Percentiles rank a stretch among this genome's conserved stretches.
Conservation (phyloP, 495 filamentous ascomycete genomes). For the Chaetomium cochliodes region DNA sequence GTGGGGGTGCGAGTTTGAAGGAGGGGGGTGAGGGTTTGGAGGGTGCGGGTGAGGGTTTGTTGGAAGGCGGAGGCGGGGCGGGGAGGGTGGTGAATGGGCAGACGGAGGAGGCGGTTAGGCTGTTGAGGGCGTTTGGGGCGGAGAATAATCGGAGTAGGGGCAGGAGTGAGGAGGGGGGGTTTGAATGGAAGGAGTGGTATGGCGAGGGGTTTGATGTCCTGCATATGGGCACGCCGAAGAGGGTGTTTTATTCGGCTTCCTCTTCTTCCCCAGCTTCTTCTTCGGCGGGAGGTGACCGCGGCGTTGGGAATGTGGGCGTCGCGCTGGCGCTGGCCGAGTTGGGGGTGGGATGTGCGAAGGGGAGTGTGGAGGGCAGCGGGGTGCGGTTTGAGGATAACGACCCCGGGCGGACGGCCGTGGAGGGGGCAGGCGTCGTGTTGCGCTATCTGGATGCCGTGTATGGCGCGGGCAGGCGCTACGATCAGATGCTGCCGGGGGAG, state of each 20-base stretch:
- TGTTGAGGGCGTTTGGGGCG: conserved; percentile 76
- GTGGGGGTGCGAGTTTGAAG: no score
- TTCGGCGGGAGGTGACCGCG: no score
- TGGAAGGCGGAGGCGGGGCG: no score
- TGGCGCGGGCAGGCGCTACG: conserved; percentile 30
- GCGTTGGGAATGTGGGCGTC: conserved; percentile 57
- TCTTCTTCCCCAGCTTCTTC: conserved; percentile 13
- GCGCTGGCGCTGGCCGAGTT: conserved; percentile 58
- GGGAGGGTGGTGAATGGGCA: conserved; percentile 66
- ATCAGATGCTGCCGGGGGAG: conserved; percentile 33
- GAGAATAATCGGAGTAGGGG: conserved; percentile 66
- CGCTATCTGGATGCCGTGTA: conserved; percentile 56
- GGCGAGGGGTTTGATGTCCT: conserved; percentile 85
- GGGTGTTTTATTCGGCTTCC: conserved; percentile 44
- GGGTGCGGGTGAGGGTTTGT: no score
- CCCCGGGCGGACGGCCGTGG: conserved; percentile 43
- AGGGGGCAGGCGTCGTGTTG: conserved; percentile 52
- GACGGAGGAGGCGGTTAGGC: conserved; percentile 59
- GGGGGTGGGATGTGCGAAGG: conserved; percentile 54
- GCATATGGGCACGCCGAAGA: conserved; percentile 58
- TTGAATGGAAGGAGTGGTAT: conserved; percentile 78
- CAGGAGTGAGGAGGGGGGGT: conserved; percentile 54
- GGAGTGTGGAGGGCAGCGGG: conserved; percentile 37
- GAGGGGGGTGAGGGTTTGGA: no score
- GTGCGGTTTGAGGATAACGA: conserved; percentile 59